These are phyloP conservation scores for Boletus rubroflammeus DNA, from an alignment of 768 basidiomycete species.

Conservation along the genomic window DNA sequence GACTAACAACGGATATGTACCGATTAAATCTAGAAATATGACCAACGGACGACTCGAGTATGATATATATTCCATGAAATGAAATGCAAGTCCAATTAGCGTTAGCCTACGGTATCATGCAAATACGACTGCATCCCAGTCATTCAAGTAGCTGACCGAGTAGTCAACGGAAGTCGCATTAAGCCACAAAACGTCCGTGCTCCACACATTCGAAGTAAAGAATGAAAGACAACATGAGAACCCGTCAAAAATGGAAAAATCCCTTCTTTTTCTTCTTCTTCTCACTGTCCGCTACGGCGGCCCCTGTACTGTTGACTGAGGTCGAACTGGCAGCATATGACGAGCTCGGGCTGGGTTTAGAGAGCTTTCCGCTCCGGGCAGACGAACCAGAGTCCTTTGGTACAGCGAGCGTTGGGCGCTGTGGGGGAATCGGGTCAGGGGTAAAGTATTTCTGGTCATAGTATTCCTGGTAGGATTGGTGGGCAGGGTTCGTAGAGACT, in stretches of 20 bases:
- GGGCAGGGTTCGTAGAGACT: slow-evolving; percentile 44
- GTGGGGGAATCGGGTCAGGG: slow-evolving; percentile 33
- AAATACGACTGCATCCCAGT: background rate
- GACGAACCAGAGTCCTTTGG: slow-evolving; percentile 24
- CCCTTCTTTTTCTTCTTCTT: slow-evolving; percentile 79
- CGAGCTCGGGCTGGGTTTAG: slow-evolving; percentile 43
- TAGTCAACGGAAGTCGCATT: background rate
- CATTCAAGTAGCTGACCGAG: slow-evolving; percentile 2
- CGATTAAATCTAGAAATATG: background rate
- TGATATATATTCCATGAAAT: background rate
- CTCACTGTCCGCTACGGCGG: slow-evolving; percentile 41
- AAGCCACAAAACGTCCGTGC: background rate
- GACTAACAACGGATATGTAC: background rate
- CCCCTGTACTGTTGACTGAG: slow-evolving; percentile 38
- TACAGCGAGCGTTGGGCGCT: slow-evolving; percentile 24
- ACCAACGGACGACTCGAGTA: background rate
- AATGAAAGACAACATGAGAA: background rate
- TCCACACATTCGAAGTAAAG: background rate
- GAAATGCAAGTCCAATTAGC: slow-evolving; percentile 7
- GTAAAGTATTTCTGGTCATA: slow-evolving; percentile 77
- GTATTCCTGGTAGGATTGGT: slow-evolving; percentile 63
- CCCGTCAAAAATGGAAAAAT: slow-evolving; percentile 57
- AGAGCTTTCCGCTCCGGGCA: slow-evolving; percentile 20
- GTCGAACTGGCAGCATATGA: slow-evolving; percentile 51
- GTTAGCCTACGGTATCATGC: slow-evolving; percentile 10